Evolutionary conservation across 495 filamentous ascomycete species (phyloP).

Genomic region (Astrothelium macrocarpum): DNA sequence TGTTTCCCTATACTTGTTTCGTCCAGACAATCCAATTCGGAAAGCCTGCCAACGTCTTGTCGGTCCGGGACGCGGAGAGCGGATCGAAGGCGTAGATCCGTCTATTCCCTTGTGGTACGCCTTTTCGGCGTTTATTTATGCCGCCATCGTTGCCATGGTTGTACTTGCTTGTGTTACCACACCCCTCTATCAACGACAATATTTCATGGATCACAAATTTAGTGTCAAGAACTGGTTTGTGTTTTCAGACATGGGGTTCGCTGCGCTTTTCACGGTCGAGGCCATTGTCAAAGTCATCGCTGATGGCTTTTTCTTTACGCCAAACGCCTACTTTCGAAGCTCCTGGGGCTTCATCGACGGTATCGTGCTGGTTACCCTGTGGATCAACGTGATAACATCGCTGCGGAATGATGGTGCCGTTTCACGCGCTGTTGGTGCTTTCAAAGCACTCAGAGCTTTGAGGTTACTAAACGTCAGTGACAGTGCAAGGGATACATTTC

Average conservation of each 20-base stretch:
- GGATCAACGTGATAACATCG: conserved; percentile 86
- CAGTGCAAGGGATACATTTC: conserved; percentile 90
- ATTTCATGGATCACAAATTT: conserved; percentile 51
- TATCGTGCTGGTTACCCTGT: conserved; percentile 83
- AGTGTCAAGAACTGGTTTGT: conserved; percentile 78
- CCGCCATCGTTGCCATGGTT: conserved; percentile 93
- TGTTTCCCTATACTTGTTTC: conserved; percentile 81
- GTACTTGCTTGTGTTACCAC: conserved; percentile 90
- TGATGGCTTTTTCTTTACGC: conserved; percentile 93
- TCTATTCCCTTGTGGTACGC: conserved; percentile 82
- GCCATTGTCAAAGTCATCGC: conserved; percentile 89
- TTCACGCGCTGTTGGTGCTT: conserved; percentile 84
- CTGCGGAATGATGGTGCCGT: conserved; percentile 67
- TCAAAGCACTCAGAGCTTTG: conserved; percentile 94
- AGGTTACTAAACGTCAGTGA: conserved; percentile 91
- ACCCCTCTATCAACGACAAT: conserved; percentile 80
- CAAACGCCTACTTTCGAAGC: conserved; percentile 92
- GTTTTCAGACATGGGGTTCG: conserved; percentile 84
- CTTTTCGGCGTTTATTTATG: conserved; percentile 91
- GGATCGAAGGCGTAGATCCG: conserved; percentile 77
- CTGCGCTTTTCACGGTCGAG: conserved; percentile 76
- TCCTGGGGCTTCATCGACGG: conserved; percentile 97
- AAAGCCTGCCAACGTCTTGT: conserved; percentile 82
- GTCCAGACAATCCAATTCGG: conserved; percentile 62
- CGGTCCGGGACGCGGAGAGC: conserved; percentile 81